Percentiles rank a stretch among this genome's conserved stretches.
Evolutionary conservation across 306 rosid species (phyloP).

Genomic region (Casuarina cunninghamiana): DNA sequence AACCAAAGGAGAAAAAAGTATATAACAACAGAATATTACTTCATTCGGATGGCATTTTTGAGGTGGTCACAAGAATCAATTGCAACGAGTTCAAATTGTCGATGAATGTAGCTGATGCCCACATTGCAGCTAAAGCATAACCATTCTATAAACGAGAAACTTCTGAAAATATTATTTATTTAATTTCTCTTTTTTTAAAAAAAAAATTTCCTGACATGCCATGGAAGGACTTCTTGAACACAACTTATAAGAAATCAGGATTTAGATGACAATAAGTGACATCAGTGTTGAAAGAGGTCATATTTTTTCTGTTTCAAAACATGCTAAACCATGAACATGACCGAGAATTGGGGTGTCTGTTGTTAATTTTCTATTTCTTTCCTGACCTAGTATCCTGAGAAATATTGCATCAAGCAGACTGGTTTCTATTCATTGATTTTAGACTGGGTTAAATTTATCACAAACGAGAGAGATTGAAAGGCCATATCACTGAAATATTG

Average conservation of each 20-base stretch:
- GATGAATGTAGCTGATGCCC: neutral
- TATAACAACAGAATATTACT: neutral
- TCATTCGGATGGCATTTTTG: constrained; percentile 1
- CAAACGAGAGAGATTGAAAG: no score
- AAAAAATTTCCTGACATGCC: neutral
- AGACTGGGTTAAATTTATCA: no score
- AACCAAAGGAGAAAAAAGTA: neutral
- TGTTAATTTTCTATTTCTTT: no score
- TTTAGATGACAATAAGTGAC: neutral
- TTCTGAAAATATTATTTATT: neutral
- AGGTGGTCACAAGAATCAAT: constrained; percentile 1
- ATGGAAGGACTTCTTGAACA: neutral
- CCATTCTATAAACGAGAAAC: neutral
- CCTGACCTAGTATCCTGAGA: no score
- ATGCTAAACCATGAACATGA: neutral
- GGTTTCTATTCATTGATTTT: no score
- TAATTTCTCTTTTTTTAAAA: neutral
- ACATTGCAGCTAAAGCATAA: neutral
- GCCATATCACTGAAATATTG: no score
- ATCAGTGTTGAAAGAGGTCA: neutral
- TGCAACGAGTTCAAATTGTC: constrained; percentile 3
- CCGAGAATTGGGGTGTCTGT: no score
- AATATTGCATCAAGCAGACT: no score
- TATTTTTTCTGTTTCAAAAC: neutral
- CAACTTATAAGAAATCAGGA: neutral